phyloP scores from a whole-genome alignment of 306 rosid genomes.

The Erythrophleum fordii region DNA sequence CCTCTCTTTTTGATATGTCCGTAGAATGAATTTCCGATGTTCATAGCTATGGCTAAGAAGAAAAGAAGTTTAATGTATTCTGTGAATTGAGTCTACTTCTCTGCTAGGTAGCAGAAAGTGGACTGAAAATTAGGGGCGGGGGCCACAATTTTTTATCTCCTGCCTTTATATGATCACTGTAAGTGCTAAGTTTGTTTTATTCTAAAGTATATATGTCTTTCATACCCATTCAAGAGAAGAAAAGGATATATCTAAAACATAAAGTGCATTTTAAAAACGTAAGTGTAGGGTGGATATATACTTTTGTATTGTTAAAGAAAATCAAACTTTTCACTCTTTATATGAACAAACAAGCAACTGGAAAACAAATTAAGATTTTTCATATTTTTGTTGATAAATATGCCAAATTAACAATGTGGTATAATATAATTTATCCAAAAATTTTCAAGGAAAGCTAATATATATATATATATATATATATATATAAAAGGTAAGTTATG shows the following conservation, averaged over 20 bases:
- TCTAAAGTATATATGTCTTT: neutral
- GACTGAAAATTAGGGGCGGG: neutral
- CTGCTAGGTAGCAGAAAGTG: no score
- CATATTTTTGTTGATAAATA: no score
- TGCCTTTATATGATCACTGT: neutral
- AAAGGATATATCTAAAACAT: neutral
- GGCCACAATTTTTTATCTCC: neutral
- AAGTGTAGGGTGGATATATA: no score
- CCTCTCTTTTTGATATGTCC: constrained; percentile 14
- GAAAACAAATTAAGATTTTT: neutral
- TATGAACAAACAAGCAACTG: no score
- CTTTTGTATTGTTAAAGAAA: no score
- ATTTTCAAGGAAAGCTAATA: no score
- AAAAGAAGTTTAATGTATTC: neutral
- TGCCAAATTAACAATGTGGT: no score
- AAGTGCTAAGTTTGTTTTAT: neutral
- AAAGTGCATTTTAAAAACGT: neutral
- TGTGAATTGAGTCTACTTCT: neutral
- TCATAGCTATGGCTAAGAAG: neutral
- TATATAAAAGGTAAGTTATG: no score
- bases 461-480: no score
- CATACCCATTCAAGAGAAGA: no score
- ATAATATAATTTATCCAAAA: no score
- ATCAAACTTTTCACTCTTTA: no score
- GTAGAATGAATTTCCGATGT: constrained; percentile 20